Percentiles rank a stretch among this genome's conserved stretches.
Evolutionary conservation across 2,329 filamentous ascomycete genomes (phyloP).

Genomic region (Rasamsonia emersonii): DNA sequence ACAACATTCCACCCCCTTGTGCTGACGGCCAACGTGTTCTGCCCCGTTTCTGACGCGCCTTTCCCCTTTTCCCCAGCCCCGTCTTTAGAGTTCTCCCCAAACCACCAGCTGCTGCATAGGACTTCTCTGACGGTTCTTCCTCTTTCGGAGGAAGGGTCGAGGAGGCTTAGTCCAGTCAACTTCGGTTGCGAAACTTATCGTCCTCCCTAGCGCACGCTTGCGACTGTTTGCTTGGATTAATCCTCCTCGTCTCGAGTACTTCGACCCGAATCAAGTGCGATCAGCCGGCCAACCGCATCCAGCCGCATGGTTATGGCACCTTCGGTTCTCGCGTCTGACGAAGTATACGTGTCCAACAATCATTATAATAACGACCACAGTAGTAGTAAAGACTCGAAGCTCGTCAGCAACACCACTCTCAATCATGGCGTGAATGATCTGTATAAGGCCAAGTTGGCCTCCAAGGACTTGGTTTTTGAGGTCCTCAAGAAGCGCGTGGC

Average conservation of each 20-base stretch:
- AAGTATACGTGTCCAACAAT: slow-evolving; percentile 30
- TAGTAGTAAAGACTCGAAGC: slow-evolving; percentile 21
- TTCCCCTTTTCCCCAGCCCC: slow-evolving; percentile 28
- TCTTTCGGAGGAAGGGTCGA: slow-evolving; percentile 99
- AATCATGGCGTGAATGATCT: slow-evolving; percentile 39
- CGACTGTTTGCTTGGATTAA: slow-evolving; percentile 14
- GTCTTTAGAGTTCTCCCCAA: slow-evolving; percentile 45
- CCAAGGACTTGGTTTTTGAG: slow-evolving; percentile 77
- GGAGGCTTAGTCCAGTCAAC: slow-evolving; percentile 90
- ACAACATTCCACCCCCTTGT: slow-evolving; percentile 39
- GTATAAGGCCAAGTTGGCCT: slow-evolving; percentile 36
- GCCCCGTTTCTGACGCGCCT: slow-evolving; percentile 26
- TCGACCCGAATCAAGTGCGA: slow-evolving; percentile 13
- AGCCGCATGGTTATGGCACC: slow-evolving; percentile 60
- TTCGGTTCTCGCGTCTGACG: slow-evolving; percentile 52
- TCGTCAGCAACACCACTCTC: slow-evolving; percentile 24
- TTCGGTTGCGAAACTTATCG: slow-evolving; percentile 87
- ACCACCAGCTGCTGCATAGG: slow-evolving; percentile 99
- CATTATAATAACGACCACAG: slow-evolving; percentile 14
- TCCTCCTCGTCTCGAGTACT: slow-evolving; percentile 11
- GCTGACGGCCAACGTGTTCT: slow-evolving; percentile 18
- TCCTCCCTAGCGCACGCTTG: slow-evolving; percentile 71
- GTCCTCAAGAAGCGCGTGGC: slow-evolving; percentile 80
- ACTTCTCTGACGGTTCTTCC: slow-evolving; percentile 97
- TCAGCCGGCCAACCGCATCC: slow-evolving; percentile 20